phyloP scores from a whole-genome alignment of 305 asterid species.

The Salvia sclarea region DNA sequence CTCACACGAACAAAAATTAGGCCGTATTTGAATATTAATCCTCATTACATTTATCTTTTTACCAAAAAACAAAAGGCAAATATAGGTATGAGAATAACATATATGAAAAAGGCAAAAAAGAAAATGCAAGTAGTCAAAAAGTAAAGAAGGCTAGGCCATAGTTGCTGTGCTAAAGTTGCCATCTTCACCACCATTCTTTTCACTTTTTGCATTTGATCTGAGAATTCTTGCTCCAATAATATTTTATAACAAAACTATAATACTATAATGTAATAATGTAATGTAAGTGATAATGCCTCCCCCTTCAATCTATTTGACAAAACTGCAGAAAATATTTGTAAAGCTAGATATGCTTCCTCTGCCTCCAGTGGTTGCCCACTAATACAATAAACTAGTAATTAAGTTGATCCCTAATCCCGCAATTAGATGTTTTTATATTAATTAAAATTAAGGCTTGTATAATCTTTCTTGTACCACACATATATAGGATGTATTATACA shows the following conservation, averaged over 20 bases:
- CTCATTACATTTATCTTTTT: too few relatives aligned
- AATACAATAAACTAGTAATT: constrained; percentile 20
- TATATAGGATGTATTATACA: constrained; percentile 14
- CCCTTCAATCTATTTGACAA: constrained; percentile 2
- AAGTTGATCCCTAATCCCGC: constrained; percentile 13
- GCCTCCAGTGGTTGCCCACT: constrained; percentile 33
- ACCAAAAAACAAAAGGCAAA: too few relatives aligned
- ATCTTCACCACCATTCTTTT: constrained; percentile 22
- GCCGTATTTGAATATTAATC: too few relatives aligned
- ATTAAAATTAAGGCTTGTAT: constrained; percentile 6
- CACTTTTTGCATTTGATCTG: constrained; percentile 23
- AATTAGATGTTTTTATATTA: not conserved
- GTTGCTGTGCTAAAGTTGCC: constrained; percentile 28
- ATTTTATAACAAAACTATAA: not conserved
- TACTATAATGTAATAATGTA: not conserved
- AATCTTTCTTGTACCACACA: constrained; percentile 12
- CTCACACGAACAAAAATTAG: too few relatives aligned
- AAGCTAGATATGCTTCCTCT: constrained; percentile 27
- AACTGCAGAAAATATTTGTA: constrained; percentile 20
- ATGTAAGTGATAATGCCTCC: not conserved
- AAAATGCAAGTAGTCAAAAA: constrained; percentile 38
- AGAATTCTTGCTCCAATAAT: not conserved
- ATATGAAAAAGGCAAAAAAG: constrained; percentile 15
- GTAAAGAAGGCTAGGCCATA: constrained; percentile 29
- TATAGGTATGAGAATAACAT: not conserved